phyloP scores from a whole-genome alignment of 257 asterid genomes.

The Solanum sejunctum region DNA sequence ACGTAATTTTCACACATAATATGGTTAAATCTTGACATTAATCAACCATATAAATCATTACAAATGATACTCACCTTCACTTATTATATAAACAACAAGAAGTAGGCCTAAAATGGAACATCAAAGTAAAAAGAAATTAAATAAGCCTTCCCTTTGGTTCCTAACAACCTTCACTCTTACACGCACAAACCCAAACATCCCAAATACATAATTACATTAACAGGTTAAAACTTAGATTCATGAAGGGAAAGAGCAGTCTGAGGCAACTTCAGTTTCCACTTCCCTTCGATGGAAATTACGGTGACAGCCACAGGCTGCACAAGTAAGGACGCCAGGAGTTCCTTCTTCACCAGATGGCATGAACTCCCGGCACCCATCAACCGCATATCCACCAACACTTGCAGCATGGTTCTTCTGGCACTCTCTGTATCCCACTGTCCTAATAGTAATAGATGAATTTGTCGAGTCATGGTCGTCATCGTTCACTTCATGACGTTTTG shows the following conservation, averaged over 20 bases:
- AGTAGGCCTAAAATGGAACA: not conserved
- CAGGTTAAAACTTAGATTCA: not conserved
- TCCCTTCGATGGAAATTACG: constrained; percentile 63
- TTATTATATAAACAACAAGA: not conserved
- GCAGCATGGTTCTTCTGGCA: constrained; percentile 93
- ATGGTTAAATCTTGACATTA: not conserved
- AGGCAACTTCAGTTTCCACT: constrained; percentile 28
- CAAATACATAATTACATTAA: not conserved
- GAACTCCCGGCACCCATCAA: constrained; percentile 93
- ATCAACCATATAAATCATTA: not conserved
- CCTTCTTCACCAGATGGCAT: constrained; percentile 37
- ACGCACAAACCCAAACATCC: not conserved
- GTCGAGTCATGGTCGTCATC: constrained; percentile 1
- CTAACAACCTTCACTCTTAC: not conserved
- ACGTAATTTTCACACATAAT: not conserved
- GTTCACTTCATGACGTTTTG: constrained; percentile 10
- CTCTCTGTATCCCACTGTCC: constrained; percentile 46
- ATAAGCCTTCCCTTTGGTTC: not conserved
- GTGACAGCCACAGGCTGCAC: constrained; percentile 95
- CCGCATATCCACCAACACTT: constrained; percentile 70
- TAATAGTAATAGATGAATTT: constrained; percentile 16
- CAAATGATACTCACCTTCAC: not conserved
- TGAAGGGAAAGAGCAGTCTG: constrained; percentile 3
- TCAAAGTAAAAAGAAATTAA: not conserved
- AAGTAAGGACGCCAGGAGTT: constrained; percentile 31